Evolutionary conservation across 1,139 yeast species (phyloP).

Genomic region (Candida tetrigidarum): DNA sequence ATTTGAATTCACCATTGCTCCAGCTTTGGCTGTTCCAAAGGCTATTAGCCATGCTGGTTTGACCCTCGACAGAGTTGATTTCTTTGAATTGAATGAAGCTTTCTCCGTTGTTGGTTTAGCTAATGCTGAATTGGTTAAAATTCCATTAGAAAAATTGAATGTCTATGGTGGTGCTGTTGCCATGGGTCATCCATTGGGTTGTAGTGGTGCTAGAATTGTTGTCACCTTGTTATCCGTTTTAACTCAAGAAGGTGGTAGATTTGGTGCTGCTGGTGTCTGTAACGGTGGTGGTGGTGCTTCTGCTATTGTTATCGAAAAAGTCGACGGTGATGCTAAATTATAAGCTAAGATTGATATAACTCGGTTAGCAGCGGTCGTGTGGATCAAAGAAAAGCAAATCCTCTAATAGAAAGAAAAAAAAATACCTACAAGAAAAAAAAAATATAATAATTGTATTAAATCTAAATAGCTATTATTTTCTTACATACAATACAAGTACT

Average conservation of each 20-base stretch:
- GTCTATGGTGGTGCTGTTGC: conserved; percentile 99
- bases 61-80: conserved; percentile 62
- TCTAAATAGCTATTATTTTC: conserved; percentile 1
- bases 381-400: not conserved
- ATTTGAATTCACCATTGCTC: conserved; percentile 93
- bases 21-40: conserved; percentile 92
- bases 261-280: conserved; percentile 95
- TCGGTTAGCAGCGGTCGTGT: not conserved
- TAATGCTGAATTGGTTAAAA: conserved; percentile 72
- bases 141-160: conserved; percentile 74
- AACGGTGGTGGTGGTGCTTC: conserved; percentile 99
- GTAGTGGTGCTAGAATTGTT: conserved; percentile 95
- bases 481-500: not conserved
- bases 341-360: conserved; percentile 1
- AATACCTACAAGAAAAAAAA: conserved; percentile 1
- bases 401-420: not conserved
- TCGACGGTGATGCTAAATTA: conserved; percentile 31
- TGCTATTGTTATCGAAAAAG: conserved; percentile 32
- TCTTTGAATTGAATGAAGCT: conserved; percentile 94
- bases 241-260: conserved; percentile 80
- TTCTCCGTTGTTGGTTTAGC: conserved; percentile 96
- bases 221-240: conserved; percentile 81
- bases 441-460: not conserved
- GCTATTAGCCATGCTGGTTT: conserved; percentile 88
- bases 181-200: conserved; percentile 95